These are phyloP conservation scores for Calonectria pseudoturangicola DNA, from an alignment of 2,329 filamentous ascomycete genomes.

Conservation along the genomic window DNA sequence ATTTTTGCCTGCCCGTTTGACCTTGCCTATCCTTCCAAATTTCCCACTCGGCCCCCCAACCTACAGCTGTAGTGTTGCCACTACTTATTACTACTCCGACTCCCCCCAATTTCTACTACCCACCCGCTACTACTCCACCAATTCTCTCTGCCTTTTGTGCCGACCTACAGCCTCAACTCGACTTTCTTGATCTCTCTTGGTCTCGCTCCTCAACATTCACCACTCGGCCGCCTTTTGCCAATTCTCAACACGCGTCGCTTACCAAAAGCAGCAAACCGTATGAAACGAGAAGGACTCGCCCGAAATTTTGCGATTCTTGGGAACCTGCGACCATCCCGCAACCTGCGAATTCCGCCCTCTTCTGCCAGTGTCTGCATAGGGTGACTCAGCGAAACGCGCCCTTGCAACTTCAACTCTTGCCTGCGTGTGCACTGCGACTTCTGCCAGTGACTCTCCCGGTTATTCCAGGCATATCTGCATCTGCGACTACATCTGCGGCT, in stretches of 20 bases:
- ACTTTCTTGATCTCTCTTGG: slow-evolving; percentile 37
- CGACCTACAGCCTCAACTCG: slow-evolving; percentile 48
- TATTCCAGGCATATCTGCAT: slow-evolving; percentile 26
- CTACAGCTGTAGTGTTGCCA: slow-evolving; percentile 41
- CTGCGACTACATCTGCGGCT: slow-evolving; percentile 39
- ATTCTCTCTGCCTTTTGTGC: slow-evolving; percentile 46
- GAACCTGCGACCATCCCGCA: slow-evolving; percentile 23
- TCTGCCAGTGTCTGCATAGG: slow-evolving; percentile 33
- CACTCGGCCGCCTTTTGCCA: neutral
- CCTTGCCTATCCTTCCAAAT: slow-evolving; percentile 36
- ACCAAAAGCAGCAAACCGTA: neutral
- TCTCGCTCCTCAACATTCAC: slow-evolving; percentile 42
- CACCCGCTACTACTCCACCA: slow-evolving; percentile 54
- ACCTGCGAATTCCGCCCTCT: slow-evolving; percentile 26
- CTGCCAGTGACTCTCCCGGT: slow-evolving; percentile 32
- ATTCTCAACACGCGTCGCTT: slow-evolving; percentile 17
- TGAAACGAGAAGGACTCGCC: neutral
- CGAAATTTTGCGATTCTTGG: slow-evolving; percentile 25
- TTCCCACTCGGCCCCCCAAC: slow-evolving; percentile 45
- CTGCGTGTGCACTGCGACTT: slow-evolving; percentile 22
- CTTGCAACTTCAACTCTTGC: slow-evolving; percentile 37
- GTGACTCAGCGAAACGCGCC: slow-evolving; percentile 43
- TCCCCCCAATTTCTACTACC: slow-evolving; percentile 53
- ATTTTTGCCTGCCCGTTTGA: slow-evolving; percentile 41
- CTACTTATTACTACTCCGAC: slow-evolving; percentile 54